Evolutionary conservation across 805 yeast genomes (phyloP).

Genomic region (Metschnikowia sp.): DNA sequence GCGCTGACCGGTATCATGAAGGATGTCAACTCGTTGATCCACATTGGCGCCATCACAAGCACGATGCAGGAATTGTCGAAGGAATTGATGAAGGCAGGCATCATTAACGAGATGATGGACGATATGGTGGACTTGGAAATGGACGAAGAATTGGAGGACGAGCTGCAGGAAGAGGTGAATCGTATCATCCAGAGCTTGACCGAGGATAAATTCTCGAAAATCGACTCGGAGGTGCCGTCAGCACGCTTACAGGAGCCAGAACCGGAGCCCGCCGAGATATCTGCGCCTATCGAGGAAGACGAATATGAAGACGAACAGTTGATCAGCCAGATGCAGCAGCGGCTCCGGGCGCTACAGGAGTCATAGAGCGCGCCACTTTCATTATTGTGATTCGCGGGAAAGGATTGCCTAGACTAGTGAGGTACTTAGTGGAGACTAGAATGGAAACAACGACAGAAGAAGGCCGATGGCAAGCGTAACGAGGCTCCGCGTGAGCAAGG

Average conservation of each 20-base stretch:
- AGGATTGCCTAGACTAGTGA: too few relatives aligned
- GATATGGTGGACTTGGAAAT: slow-evolving; percentile 74
- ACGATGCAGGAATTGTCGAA: slow-evolving; percentile 84
- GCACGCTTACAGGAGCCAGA: slow-evolving; percentile 20
- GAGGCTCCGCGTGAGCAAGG: neutral
- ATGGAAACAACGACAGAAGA: slow-evolving; percentile 2
- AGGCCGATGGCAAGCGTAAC: neutral
- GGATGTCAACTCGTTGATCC: slow-evolving; percentile 78
- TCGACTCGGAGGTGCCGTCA: slow-evolving; percentile 33
- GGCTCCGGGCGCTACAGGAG: slow-evolving; percentile 76
- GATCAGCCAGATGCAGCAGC: slow-evolving; percentile 82
- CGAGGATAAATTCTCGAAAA: slow-evolving; percentile 37
- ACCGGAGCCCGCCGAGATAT: slow-evolving; percentile 16
- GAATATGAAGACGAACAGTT: slow-evolving; percentile 54
- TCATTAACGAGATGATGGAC: slow-evolving; percentile 92
- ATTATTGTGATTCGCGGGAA: too few relatives aligned
- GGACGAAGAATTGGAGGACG: slow-evolving; percentile 61
- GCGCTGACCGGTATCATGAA: slow-evolving; percentile 78
- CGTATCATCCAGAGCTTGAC: slow-evolving; percentile 47
- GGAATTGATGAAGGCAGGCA: slow-evolving; percentile 81
- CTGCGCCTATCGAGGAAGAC: slow-evolving; percentile 40
- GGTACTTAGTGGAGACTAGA: neutral
- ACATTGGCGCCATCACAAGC: slow-evolving; percentile 72
- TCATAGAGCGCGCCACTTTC: slow-evolving; percentile 1
- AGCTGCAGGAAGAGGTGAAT: slow-evolving; percentile 64